These are phyloP conservation scores for Alternaria postmessia DNA, from an alignment of 2,329 filamentous ascomycete species.

Conservation along the genomic window DNA sequence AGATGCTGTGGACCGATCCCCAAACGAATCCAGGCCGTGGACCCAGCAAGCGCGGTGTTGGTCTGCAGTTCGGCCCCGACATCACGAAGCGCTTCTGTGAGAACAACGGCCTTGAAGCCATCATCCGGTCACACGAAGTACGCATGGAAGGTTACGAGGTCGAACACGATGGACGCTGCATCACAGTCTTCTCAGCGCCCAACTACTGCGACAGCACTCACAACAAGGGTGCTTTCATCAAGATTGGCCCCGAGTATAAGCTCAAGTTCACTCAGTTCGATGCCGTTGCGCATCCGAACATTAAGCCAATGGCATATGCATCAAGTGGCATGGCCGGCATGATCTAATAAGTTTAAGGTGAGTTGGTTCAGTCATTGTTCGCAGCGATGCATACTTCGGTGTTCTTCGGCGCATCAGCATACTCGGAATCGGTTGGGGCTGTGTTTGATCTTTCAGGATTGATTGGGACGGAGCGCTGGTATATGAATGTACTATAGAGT, in stretches of 20 bases:
- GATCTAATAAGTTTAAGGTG: constrained; percentile 61
- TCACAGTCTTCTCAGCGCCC: constrained; percentile 98
- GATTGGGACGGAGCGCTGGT: constrained; percentile 16
- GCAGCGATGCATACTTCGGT: constrained; percentile 48
- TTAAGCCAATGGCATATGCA: constrained; percentile 92
- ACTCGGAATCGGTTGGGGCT: constrained; percentile 28
- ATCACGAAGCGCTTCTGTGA: constrained; percentile 97
- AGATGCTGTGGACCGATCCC: constrained; percentile 99
- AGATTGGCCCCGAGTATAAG: constrained; percentile 90
- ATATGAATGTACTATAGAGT: constrained; percentile 22
- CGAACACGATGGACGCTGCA: constrained; percentile 93
- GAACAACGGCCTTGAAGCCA: constrained; percentile 89
- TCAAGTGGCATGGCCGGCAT: constrained; percentile 80
- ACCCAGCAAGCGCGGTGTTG: constrained; percentile 95
- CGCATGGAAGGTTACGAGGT: constrained; percentile 99
- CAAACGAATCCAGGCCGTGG: constrained; percentile 85
- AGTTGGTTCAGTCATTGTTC: constrained; percentile 28
- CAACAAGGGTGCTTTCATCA: constrained; percentile 98
- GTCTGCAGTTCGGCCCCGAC: constrained; percentile 95
- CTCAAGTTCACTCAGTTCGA: constrained; percentile 93
- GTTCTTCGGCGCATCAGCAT: constrained; percentile 48
- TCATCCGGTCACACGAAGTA: constrained; percentile 97
- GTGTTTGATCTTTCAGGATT: constrained; percentile 24
- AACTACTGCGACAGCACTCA: constrained; percentile 98
- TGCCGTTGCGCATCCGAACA: constrained; percentile 93